Conservation (phyloP, 345 rosid species). For the Crucihimalaya himalaica region DNA sequence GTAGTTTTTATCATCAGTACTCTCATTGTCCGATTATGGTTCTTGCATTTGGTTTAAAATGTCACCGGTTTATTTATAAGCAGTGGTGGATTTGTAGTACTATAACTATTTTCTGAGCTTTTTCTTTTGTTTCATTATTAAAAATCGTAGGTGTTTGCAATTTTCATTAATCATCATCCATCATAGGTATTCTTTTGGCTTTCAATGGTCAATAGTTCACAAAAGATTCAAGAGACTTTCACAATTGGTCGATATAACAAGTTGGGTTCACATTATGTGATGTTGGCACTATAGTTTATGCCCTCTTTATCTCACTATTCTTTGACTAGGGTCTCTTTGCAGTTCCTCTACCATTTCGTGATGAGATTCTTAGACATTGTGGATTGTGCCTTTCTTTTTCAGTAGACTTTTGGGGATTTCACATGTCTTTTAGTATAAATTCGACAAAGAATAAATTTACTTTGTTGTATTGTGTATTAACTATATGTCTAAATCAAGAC, state of each 20-base stretch:
- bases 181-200: neutral
- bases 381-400: too few relatives aligned
- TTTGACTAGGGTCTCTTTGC: too few relatives aligned
- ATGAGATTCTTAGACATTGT: too few relatives aligned
- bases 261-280: too few relatives aligned
- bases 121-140: constrained; percentile 2
- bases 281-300: too few relatives aligned
- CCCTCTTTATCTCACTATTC: too few relatives aligned
- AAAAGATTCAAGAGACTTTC: neutral
- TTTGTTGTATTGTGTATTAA: too few relatives aligned
- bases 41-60: neutral
- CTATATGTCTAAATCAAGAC: too few relatives aligned
- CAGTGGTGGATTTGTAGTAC: constrained; percentile 26
- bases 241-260: neutral
- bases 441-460: too few relatives aligned
- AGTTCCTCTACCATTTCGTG: too few relatives aligned
- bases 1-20: constrained; percentile 23
- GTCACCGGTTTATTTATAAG: constrained; percentile 26
- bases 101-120: constrained; percentile 6
- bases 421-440: too few relatives aligned
- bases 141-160: constrained; percentile 1
- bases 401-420: too few relatives aligned
- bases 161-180: neutral
- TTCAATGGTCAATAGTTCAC: neutral
- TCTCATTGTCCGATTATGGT: constrained; percentile 3